Evolutionary conservation across 2,329 filamentous ascomycete genomes (phyloP).

Genomic region (Corynespora cassiicola): DNA sequence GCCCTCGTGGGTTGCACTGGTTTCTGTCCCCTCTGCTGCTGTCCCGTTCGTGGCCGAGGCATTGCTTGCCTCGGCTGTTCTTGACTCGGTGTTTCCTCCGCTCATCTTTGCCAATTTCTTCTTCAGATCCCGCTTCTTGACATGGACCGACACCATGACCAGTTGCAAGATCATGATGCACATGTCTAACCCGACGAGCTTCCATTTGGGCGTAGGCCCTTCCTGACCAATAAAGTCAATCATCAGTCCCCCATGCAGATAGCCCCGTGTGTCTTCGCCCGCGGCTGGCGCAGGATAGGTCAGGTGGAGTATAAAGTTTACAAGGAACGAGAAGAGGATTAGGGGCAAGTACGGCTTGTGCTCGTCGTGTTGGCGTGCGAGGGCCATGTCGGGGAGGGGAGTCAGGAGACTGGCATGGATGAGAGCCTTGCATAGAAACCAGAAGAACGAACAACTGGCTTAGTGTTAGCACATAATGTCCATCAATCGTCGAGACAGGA

Average conservation of each 20-base stretch:
- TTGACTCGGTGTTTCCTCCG: conserved; percentile 19
- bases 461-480: too few species aligned
- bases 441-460: conserved; percentile 63
- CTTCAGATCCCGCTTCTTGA: conserved; percentile 59
- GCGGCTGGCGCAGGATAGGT: conserved; percentile 48
- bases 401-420: conserved; percentile 66
- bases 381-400: conserved; percentile 58
- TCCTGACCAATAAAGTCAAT: conserved; percentile 71
- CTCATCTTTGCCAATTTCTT: conserved; percentile 40
- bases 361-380: conserved; percentile 56
- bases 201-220: conserved; percentile 60
- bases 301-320: conserved; percentile 63
- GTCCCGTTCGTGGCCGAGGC: conserved; percentile 14
- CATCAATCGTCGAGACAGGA: too few species aligned
- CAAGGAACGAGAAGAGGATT: conserved; percentile 60
- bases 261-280: conserved; percentile 57
- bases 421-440: conserved; percentile 61
- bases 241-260: conserved; percentile 67
- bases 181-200: conserved; percentile 60
- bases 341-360: conserved; percentile 60
- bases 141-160: conserved; percentile 61
- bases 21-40: conserved; percentile 10
- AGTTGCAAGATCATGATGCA: conserved; percentile 63
- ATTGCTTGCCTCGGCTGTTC: conserved; percentile 7
- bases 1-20: conserved; percentile 11